Evolutionary conservation across 257 asterid genomes (phyloP), one percentile per base, ranked within the genome.

Genomic region (Solanum commersonii): DNA sequence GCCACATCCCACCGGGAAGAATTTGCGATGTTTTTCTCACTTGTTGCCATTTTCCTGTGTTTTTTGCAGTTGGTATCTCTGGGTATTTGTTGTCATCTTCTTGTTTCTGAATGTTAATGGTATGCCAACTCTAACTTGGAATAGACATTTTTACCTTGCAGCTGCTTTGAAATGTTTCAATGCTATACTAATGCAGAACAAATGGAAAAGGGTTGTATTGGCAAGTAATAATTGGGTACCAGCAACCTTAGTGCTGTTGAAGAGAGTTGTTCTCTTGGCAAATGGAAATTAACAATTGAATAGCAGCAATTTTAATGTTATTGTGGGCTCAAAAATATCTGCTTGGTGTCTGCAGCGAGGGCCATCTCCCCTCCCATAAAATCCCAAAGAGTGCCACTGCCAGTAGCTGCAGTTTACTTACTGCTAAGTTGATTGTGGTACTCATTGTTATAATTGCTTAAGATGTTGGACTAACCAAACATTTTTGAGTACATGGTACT

Each of bases 11-110:
- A 46, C 18, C 6, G 29, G 84, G 38, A 49, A 81, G 68, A 81
- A 49, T 46, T 81, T 29, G 16, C 4, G 4, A 27, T 18, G 29
- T 12, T 46, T 49, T 81, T 29, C 85, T 49, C 68, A 81, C 42
- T 46, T 49, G 25, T 81, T 81, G 33, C 85, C 76, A 87, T 88
- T 71, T 52, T 84, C 29, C 83, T 31, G 22, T 35, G 20, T 83
- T 88, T 87, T 85, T 88, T 93, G 95, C 97, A 97, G 99, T 92
- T 96, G 99, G 99, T 94, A 97, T 90, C 89, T 97, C 92, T 97
- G 99, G 99, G 37, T 93, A 87, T 97, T 96, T 85, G 99, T 96
- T 87, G 84, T 96, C 92, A 20, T 97, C 90, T 97, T 96, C 94
- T 88, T 97, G 95, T 90, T 95, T 91, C 87, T 95, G 91, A 96